Evolutionary conservation across 768 basidiomycete genomes (phyloP).

Genomic region (Leccinum subtestaceum): DNA sequence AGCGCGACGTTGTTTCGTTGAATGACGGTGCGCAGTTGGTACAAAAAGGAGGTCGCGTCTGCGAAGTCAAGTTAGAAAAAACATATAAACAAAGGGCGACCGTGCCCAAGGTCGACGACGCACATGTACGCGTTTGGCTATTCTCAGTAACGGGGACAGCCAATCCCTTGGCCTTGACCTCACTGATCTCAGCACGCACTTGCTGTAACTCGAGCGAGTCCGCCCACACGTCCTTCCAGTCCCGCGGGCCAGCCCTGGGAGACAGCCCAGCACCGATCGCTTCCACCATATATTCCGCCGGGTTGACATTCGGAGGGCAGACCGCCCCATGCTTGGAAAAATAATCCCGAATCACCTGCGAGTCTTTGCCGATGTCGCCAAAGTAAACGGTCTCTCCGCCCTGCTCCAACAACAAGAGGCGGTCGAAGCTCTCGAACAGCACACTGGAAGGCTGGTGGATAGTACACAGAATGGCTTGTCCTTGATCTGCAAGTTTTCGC

Average conservation of each 20-base stretch:
- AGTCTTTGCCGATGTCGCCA: slow-evolving; percentile 80
- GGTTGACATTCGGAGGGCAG: slow-evolving; percentile 78
- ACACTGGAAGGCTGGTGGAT: slow-evolving; percentile 87
- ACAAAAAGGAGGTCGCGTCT: slow-evolving; percentile 76
- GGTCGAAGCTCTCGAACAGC: slow-evolving; percentile 84
- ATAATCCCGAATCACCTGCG: slow-evolving; percentile 66
- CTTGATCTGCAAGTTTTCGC: slow-evolving; percentile 77
- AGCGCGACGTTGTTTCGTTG: slow-evolving; percentile 65
- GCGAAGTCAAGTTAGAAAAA: neutral
- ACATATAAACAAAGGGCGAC: neutral
- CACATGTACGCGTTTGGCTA: slow-evolving; percentile 47
- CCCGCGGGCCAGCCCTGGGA: slow-evolving; percentile 67
- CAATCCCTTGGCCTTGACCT: slow-evolving; percentile 48
- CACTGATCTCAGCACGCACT: slow-evolving; percentile 42
- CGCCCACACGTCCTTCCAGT: slow-evolving; percentile 87
- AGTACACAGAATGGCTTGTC: slow-evolving; percentile 88
- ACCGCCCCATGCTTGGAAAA: slow-evolving; percentile 67
- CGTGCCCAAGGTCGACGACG: slow-evolving; percentile 9
- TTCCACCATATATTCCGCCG: slow-evolving; percentile 76
- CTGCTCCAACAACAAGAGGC: slow-evolving; percentile 60
- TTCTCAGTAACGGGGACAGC: slow-evolving; percentile 40
- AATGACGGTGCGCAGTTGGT: slow-evolving; percentile 70
- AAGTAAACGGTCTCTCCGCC: slow-evolving; percentile 95
- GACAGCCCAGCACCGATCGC: slow-evolving; percentile 85
- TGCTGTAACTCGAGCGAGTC: slow-evolving; percentile 58